A percentile compares a stretch with the other conserved stretches of the same genome.
phyloP scores from a whole-genome alignment of 768 basidiomycete genomes.

The Tulasnella sp. region DNA sequence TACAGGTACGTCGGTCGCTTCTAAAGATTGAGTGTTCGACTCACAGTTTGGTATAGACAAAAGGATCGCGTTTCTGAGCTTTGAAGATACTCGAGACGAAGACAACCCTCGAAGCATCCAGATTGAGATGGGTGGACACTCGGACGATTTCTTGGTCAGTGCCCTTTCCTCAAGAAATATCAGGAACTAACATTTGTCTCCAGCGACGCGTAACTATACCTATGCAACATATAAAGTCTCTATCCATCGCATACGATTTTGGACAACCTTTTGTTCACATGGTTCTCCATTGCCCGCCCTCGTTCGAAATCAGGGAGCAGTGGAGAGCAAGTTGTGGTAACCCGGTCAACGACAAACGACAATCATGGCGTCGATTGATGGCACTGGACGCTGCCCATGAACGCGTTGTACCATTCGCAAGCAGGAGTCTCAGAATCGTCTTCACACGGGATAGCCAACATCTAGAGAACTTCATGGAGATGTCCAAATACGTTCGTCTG shows the following conservation, averaged over 20 bases:
- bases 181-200: conserved; percentile 26
- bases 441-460: conserved; percentile 41
- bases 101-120: conserved; percentile 3
- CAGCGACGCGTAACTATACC: conserved; percentile 1
- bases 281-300: conserved; percentile 33
- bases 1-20: too few species aligned
- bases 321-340: conserved; percentile 39
- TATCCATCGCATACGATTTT: conserved; percentile 47
- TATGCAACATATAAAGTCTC: conserved; percentile 30
- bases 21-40: conserved; percentile 33
- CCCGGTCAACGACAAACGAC: conserved; percentile 29
- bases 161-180: conserved; percentile 41
- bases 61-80: conserved; percentile 5
- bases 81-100: neutral
- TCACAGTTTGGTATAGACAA: neutral
- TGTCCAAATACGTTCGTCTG: conserved; percentile 26
- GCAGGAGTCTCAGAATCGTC: conserved; percentile 35
- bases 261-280: conserved; percentile 47
- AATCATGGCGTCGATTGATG: conserved; percentile 45
- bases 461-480: conserved; percentile 40
- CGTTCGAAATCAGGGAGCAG: conserved; percentile 47
- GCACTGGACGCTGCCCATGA: conserved; percentile 46
- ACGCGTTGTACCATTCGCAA: conserved; percentile 50
- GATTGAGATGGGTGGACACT: neutral
- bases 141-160: conserved; percentile 29